Evolutionary conservation across 352 stramenopile species (phyloP).

Genomic region (Globisporangium emineosum): DNA sequence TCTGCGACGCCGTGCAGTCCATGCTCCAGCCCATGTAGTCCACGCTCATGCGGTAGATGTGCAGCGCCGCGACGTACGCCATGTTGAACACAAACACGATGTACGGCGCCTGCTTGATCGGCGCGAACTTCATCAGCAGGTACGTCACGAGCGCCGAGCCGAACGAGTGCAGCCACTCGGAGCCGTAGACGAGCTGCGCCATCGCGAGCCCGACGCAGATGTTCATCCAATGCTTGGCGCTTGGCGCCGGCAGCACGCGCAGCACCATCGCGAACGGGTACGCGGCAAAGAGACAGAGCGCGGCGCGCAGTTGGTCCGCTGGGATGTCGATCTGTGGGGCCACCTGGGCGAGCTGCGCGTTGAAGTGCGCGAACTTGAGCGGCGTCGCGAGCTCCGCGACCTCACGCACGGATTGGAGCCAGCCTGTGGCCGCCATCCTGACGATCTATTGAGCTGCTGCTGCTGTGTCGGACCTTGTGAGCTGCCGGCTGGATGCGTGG

Average conservation of each 20-base stretch:
- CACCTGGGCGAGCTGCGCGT: slow-evolving; percentile 41
- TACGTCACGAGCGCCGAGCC: slow-evolving; percentile 91
- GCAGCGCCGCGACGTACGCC: slow-evolving; percentile 87
- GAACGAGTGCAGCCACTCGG: slow-evolving; percentile 94
- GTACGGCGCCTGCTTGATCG: slow-evolving; percentile 50
- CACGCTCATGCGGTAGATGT: slow-evolving; percentile 94
- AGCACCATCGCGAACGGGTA: slow-evolving; percentile 94
- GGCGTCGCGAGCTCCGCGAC: slow-evolving; percentile 39
- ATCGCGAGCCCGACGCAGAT: slow-evolving; percentile 91
- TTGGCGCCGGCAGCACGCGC: slow-evolving; percentile 66
- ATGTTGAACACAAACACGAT: slow-evolving; percentile 93
- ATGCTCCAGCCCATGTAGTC: slow-evolving; percentile 93
- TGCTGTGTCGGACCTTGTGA: neutral
- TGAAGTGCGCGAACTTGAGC: slow-evolving; percentile 44
- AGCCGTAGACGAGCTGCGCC: slow-evolving; percentile 92
- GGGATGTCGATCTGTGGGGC: slow-evolving; percentile 36
- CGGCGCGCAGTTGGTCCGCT: slow-evolving; percentile 72
- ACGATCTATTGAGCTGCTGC: neutral
- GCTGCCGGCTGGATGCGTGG: neutral
- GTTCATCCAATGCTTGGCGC: slow-evolving; percentile 89
- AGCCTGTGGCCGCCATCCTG: slow-evolving; percentile 3
- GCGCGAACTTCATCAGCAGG: slow-evolving; percentile 50
- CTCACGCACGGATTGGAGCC: slow-evolving; percentile 13
- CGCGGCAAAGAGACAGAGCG: slow-evolving; percentile 88
- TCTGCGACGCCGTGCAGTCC: slow-evolving; percentile 86